These are phyloP conservation scores for Pisolithus sp. DNA, from an alignment of 768 basidiomycete species.

Conservation along the genomic window DNA sequence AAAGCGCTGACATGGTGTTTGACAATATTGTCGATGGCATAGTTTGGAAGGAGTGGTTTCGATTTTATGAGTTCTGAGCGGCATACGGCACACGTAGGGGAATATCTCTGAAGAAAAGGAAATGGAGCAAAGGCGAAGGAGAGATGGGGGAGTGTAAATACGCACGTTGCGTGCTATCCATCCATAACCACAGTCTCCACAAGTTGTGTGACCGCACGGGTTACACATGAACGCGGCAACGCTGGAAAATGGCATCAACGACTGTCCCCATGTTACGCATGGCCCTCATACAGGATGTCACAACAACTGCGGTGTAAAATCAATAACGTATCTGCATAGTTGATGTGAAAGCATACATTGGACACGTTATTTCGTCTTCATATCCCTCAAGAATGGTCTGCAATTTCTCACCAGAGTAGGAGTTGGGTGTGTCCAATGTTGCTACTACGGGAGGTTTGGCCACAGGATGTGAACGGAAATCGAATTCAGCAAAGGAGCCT, in stretches of 20 bases:
- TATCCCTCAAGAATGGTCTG: conserved; percentile 37
- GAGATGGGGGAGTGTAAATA: background rate
- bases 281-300: conserved; percentile 54
- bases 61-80: conserved; percentile 38
- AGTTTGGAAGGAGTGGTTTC: conserved; percentile 57
- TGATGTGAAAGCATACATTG: conserved; percentile 49
- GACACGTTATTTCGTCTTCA: conserved; percentile 62
- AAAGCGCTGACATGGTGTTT: conserved; percentile 51
- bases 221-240: conserved; percentile 56
- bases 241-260: conserved; percentile 30
- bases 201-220: conserved; percentile 71
- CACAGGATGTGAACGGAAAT: too few relatives aligned
- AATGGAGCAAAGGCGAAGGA: background rate
- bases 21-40: conserved; percentile 52
- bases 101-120: conserved; percentile 26
- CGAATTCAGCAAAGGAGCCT: conserved; percentile 1
- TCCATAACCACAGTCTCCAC: conserved; percentile 57
- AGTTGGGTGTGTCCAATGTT: conserved; percentile 15
- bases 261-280: background rate
- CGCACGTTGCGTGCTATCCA: conserved; percentile 55
- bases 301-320: conserved; percentile 44
- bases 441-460: too few relatives aligned
- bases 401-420: conserved; percentile 16
- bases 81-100: conserved; percentile 54
- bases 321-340: conserved; percentile 1